phyloP scores from a whole-genome alignment of 148 eudicot species.

The Silene conica region DNA sequence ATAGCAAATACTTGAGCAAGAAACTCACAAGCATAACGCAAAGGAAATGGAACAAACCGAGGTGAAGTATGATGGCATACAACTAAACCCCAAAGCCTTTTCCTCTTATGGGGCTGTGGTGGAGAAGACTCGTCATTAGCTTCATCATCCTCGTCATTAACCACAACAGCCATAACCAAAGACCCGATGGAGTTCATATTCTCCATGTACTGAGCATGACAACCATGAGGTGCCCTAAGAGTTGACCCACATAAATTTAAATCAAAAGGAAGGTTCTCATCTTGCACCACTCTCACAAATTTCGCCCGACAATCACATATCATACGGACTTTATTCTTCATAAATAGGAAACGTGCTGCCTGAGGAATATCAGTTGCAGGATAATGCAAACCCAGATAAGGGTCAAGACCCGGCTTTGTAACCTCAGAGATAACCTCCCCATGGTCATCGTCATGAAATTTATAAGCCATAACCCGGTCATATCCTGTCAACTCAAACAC shows the following conservation, averaged over 20 bases:
- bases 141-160: conserved; percentile 71
- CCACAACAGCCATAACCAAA: conserved; percentile 85
- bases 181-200: conserved; percentile 94
- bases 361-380: conserved; percentile 98
- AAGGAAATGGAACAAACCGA: conserved; percentile 90
- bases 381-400: conserved; percentile 86
- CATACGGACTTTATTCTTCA: conserved; percentile 92
- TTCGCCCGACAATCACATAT: conserved; percentile 80
- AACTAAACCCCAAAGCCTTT: conserved; percentile 90
- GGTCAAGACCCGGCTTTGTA: conserved; percentile 75
- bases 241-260: conserved; percentile 87
- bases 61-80: conserved; percentile 86
- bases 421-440: conserved; percentile 87
- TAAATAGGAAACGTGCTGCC: conserved; percentile 81
- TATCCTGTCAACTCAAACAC: conserved; percentile 91
- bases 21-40: conserved; percentile 90
- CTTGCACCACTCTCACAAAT: conserved; percentile 69
- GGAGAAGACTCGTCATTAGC: conserved; percentile 40
- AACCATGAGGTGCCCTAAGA: conserved; percentile 86
- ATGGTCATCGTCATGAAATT: conserved; percentile 95
- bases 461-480: conserved; percentile 90
- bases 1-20: conserved; percentile 89
- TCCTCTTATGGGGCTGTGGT: conserved; percentile 48
- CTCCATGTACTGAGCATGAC: conserved; percentile 89
- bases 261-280: conserved; percentile 59